These are phyloP conservation scores for Diplosphaera chodatii DNA, from an alignment of 139 green algal species.

Conservation along the genomic window DNA sequence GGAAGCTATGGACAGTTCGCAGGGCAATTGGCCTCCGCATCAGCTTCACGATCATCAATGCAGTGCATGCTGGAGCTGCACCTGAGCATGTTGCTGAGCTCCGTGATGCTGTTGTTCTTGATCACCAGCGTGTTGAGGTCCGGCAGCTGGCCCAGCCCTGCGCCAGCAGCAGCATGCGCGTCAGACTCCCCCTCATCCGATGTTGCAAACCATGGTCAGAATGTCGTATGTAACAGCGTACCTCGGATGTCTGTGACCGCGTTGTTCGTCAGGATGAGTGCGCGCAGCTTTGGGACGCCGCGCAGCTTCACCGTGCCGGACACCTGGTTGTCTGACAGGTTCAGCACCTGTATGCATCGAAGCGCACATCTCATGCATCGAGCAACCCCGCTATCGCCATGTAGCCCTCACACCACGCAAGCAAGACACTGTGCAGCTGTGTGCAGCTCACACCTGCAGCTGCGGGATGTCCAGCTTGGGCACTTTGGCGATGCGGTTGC, in stretches of 20 bases:
- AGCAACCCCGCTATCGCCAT: no score
- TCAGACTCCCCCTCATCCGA: no score
- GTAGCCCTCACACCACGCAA: no score
- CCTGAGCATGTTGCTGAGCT: conserved; percentile 8
- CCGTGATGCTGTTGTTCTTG: conserved; percentile 21
- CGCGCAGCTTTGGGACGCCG: conserved; percentile 20
- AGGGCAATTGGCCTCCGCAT: no score
- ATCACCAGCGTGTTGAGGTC: conserved; percentile 36
- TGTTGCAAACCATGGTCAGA: no score
- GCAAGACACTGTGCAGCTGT: no score
- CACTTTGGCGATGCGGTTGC: not conserved
- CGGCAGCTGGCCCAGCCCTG: conserved; percentile 21
- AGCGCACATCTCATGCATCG: not conserved
- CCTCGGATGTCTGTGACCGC: conserved; percentile 10
- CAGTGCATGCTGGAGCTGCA: not conserved
- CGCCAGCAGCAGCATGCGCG: not conserved
- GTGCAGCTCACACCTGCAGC: not conserved
- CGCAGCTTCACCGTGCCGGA: conserved; percentile 25
- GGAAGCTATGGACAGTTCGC: no score
- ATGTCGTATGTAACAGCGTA: no score
- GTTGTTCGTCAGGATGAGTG: conserved; percentile 36
- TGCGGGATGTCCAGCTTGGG: not conserved
- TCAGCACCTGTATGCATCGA: conserved; percentile 17
- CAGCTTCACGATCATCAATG: no score
- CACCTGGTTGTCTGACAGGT: conserved; percentile 23